Conservation (phyloP, 1,284 basidiomycete genomes). For the Ustilago xerochloae region DNA sequence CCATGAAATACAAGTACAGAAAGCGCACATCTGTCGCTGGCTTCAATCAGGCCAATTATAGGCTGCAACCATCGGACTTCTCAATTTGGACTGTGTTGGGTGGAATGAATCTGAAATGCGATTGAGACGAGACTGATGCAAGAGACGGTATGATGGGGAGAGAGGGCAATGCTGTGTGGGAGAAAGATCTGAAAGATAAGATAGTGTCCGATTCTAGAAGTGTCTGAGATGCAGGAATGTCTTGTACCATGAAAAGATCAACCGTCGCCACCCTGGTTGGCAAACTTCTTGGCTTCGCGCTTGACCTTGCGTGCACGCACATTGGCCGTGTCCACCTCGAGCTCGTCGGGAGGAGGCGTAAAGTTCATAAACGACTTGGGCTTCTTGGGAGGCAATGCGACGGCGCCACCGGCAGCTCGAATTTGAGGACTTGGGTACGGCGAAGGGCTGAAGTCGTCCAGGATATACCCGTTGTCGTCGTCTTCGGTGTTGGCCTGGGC, state of each 20-base stretch:
- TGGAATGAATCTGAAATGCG: not conserved
- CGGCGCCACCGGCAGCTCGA: slow-evolving; percentile 31
- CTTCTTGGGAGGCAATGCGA: slow-evolving; percentile 47
- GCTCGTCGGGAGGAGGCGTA: slow-evolving; percentile 57
- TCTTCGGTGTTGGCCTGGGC: slow-evolving; percentile 21
- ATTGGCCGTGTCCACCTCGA: slow-evolving; percentile 37
- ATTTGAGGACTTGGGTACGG: slow-evolving; percentile 40
- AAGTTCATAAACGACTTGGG: slow-evolving; percentile 60
- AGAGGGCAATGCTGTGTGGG: slow-evolving; percentile 2
- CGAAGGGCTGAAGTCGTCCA: slow-evolving; percentile 52
- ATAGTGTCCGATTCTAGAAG: not conserved
- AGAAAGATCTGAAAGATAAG: not conserved
- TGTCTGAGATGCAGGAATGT: not conserved
- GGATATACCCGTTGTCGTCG: slow-evolving; percentile 41
- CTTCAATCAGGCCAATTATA: not conserved
- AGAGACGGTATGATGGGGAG: not conserved
- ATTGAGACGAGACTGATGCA: slow-evolving; percentile 4
- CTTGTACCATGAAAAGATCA: slow-evolving; percentile 9
- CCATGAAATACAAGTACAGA: too few species aligned
- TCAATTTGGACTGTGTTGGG: not conserved
- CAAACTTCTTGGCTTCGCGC: slow-evolving; percentile 36
- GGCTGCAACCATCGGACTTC: not conserved
- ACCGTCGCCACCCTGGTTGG: slow-evolving; percentile 58
- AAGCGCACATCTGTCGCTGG: too few species aligned
- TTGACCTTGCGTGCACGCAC: slow-evolving; percentile 42